Conservation (phyloP, 495 filamentous ascomycete species). For the Hypoxylon perforatum region DNA sequence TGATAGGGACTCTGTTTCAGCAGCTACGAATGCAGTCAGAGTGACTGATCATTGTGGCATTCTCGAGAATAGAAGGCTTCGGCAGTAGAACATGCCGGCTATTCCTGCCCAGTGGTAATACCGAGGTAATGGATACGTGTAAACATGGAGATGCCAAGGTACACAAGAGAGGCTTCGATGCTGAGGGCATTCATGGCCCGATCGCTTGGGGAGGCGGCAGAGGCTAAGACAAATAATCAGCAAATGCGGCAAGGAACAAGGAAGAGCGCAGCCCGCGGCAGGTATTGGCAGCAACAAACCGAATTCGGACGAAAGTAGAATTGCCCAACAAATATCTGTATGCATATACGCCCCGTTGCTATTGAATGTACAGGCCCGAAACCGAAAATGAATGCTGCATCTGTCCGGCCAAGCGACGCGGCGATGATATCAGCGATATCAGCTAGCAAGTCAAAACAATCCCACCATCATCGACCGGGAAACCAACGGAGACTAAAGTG, state of each 20-base stretch:
- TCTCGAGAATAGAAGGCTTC: constrained; percentile 28
- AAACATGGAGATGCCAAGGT: constrained; percentile 38
- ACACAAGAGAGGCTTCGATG: constrained; percentile 38
- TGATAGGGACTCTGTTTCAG: constrained; percentile 26
- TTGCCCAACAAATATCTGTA: constrained; percentile 7
- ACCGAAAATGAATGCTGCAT: constrained; percentile 31
- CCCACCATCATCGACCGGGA: neutral
- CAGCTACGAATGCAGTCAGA: constrained; percentile 19
- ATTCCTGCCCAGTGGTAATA: constrained; percentile 32
- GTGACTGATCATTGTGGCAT: constrained; percentile 26
- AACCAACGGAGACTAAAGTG: neutral
- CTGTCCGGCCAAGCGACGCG: constrained; percentile 26
- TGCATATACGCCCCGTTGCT: neutral
- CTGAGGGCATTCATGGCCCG: constrained; percentile 40
- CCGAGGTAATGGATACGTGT: constrained; percentile 36
- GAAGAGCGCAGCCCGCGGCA: constrained; percentile 37
- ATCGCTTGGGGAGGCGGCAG: constrained; percentile 18
- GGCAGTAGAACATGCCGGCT: constrained; percentile 32
- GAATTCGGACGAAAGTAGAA: constrained; percentile 45
- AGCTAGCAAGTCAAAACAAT: neutral
- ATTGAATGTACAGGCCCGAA: constrained; percentile 30
- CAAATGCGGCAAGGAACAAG: constrained; percentile 45
- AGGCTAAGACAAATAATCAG: constrained; percentile 43
- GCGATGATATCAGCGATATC: constrained; percentile 4
- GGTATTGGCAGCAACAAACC: constrained; percentile 49